Evolutionary conservation across 2,329 filamentous ascomycete species (phyloP).

Genomic region (Ceratocystis huliohia): DNA sequence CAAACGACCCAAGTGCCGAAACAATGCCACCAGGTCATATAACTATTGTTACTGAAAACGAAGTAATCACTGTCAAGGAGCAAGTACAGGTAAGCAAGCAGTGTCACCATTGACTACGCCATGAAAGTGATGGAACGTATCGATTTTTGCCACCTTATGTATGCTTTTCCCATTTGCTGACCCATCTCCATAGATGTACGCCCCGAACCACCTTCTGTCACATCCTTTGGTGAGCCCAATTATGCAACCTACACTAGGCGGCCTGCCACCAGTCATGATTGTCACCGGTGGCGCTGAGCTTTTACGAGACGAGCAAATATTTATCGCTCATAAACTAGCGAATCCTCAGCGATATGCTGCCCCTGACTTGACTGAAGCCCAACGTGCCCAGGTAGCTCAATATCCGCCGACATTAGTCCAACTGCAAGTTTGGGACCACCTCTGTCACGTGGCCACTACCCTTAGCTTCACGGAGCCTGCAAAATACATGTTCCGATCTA

Average conservation of each 20-base stretch:
- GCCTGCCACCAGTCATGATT: conserved; percentile 75
- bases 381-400: conserved; percentile 45
- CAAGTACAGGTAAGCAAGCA: conserved; percentile 62
- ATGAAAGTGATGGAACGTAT: background rate
- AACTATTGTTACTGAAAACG: conserved; percentile 55
- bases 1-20: conserved; percentile 10
- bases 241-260: conserved; percentile 77
- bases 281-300: conserved; percentile 81
- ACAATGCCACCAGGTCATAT: conserved; percentile 11
- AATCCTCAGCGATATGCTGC: conserved; percentile 65
- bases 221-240: conserved; percentile 86
- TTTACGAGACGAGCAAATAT: conserved; percentile 87
- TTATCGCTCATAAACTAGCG: conserved; percentile 86
- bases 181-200: conserved; percentile 46
- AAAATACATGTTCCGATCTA: conserved; percentile 87
- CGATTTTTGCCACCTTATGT: background rate
- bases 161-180: conserved; percentile 21
- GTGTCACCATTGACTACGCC: background rate
- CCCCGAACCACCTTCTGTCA: conserved; percentile 70
- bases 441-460: conserved; percentile 85
- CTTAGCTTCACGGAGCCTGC: conserved; percentile 93
- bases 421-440: conserved; percentile 87
- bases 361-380: conserved; percentile 48
- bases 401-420: conserved; percentile 84
- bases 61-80: conserved; percentile 63